phyloP scores from a whole-genome alignment of 371 early-diverging fungal species.

The Blastocladiella emersonii region DNA sequence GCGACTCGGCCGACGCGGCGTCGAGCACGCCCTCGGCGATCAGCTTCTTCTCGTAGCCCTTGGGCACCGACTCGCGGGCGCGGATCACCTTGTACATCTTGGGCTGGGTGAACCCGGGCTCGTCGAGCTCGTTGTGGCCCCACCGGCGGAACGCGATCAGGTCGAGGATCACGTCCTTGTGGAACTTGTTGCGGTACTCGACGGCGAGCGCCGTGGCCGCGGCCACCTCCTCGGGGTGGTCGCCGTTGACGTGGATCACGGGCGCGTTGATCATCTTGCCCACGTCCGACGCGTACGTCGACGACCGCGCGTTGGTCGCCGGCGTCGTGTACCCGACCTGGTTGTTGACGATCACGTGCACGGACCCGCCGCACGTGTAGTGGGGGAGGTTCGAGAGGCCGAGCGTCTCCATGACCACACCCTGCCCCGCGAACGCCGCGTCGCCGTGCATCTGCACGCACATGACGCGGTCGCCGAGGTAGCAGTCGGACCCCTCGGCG shows the following conservation, averaged over 20 bases:
- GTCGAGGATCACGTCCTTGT: constrained; percentile 79
- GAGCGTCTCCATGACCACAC: constrained; percentile 88
- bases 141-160: constrained; percentile 82
- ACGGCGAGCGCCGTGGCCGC: constrained; percentile 68
- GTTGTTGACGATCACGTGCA: constrained; percentile 94
- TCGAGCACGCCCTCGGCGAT: constrained; percentile 20
- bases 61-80: constrained; percentile 62
- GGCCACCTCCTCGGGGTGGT: constrained; percentile 84
- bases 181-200: constrained; percentile 80
- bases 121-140: constrained; percentile 96
- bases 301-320: constrained; percentile 77
- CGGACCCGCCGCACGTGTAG: constrained; percentile 79
- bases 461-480: constrained; percentile 74
- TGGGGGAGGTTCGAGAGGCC: constrained; percentile 84
- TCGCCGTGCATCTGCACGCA: constrained; percentile 92
- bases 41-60: constrained; percentile 58
- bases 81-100: constrained; percentile 87
- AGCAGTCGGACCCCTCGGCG: constrained; percentile 42
- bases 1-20: constrained; percentile 27
- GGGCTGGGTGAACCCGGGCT: constrained; percentile 94
- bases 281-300: constrained; percentile 80
- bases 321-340: constrained; percentile 95
- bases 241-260: constrained; percentile 92
- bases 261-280: constrained; percentile 91
- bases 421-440: constrained; percentile 77